Base-by-base conservation (phyloP, 1,284 basidiomycete species). In the Volvariella volvacea region DNA sequence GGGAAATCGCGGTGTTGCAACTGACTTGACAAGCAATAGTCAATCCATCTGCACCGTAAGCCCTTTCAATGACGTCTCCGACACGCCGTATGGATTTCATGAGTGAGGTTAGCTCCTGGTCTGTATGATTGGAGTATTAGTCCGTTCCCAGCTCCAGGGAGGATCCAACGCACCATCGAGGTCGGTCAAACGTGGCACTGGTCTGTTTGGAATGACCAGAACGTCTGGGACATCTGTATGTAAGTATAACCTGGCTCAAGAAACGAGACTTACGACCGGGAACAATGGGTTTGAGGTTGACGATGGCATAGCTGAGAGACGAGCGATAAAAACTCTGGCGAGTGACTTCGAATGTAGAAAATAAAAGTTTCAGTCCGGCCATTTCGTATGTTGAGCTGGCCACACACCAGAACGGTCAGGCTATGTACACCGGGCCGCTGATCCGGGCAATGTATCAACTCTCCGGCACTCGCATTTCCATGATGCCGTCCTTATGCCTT, bases 241-340 rank as follows among this genome's bases (percentile, higher is more conserved):
- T 22, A 38, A 49, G 19, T 25, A 38, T 10, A 14, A 47, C 12
- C 12, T 33, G 8, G 21, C 30, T 3, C 14, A 40, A 38, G 15
- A 6, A n/a, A 36, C 6, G 34, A 8, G 4, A 74, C 91, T 66
- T 61, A 94, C 92, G 92, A 37, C 92, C 92, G 17, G 91, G 91
- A 8, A 95, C 81, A 50, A 96, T 81, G 1, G 93, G 92, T 57
- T 92, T 95, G 50, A 95, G 76, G 61, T 96, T 96, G 39, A 95
- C 92, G 52, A 95, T 85, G 3, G 88, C 92, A 58, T 80, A 85
- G 0, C 85, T 80, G 10, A 85, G 68, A 0, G 78, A 54, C 1
- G 80, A 77, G 33, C 78, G 74, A 58, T 85, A 87, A 65, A 96
- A 95, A 0, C 77, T 82, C 63, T 93, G 90, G 22, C 76, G 72